Conservation (phyloP, 306 rosid species). For the Argentina anserina region DNA sequence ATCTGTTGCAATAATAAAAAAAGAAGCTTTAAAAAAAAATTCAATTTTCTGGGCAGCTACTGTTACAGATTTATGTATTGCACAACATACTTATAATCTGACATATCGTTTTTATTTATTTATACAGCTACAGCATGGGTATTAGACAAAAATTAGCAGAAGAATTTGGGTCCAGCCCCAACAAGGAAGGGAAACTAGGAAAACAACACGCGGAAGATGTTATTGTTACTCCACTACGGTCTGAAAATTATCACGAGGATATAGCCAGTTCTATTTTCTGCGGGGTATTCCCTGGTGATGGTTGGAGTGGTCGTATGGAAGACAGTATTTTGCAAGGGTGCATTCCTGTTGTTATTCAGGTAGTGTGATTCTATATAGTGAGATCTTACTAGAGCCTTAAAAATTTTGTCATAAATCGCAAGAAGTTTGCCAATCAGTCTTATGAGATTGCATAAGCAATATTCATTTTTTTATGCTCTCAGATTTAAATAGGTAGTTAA, state of each 20-base stretch:
- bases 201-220: conserved; percentile 74
- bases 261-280: conserved; percentile 77
- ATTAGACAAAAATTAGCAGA: conserved; percentile 80
- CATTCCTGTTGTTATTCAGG: conserved; percentile 92
- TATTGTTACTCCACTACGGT: conserved; percentile 58
- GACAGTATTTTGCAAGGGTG: conserved; percentile 91
- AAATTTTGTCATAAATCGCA: not conserved
- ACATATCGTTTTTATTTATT: conserved; percentile 11
- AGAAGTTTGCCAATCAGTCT: not conserved
- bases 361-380: conserved; percentile 20
- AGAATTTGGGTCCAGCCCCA: conserved; percentile 78
- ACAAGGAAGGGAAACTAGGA: conserved; percentile 79
- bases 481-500: not conserved
- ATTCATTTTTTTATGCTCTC: not conserved
- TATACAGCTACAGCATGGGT: conserved; percentile 87
- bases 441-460: not conserved
- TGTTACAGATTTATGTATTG: not conserved
- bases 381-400: not conserved
- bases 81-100: conserved; percentile 17
- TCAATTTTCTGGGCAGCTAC: not conserved
- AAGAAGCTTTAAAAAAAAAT: not conserved
- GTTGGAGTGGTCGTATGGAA: conserved; percentile 97
- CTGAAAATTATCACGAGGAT: conserved; percentile 57
- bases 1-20: not conserved
- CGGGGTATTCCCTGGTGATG: conserved; percentile 87